Conservation (phyloP, 768 basidiomycete species). For the Podaxis sp. region DNA sequence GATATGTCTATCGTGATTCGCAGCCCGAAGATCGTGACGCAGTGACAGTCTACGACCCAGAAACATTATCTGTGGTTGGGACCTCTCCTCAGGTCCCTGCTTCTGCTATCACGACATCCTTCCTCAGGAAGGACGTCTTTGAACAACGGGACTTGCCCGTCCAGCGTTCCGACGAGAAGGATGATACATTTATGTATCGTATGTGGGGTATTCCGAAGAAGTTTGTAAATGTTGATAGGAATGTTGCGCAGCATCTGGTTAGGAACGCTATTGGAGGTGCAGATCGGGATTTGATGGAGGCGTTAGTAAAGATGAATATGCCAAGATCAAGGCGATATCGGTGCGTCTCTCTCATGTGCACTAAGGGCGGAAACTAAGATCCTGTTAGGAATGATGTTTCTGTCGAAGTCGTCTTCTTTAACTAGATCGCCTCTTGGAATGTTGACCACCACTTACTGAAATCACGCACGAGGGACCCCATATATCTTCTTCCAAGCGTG, state of each 20-base stretch:
- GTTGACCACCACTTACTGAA: too few relatives aligned
- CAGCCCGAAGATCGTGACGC: not conserved
- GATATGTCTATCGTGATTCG: constrained; percentile 9
- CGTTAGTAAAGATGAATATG: constrained; percentile 37
- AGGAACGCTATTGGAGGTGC: constrained; percentile 58
- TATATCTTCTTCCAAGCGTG: too few relatives aligned
- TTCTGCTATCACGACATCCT: not conserved
- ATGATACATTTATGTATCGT: constrained; percentile 33
- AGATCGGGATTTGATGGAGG: constrained; percentile 38
- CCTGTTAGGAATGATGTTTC: constrained; percentile 26
- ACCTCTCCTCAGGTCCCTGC: not conserved
- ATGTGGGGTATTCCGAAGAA: constrained; percentile 38
- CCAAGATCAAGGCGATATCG: constrained; percentile 38
- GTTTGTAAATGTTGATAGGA: constrained; percentile 40
- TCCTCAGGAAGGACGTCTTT: constrained; percentile 13
- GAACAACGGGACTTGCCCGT: constrained; percentile 33
- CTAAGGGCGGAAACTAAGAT: not conserved
- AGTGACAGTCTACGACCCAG: constrained; percentile 1
- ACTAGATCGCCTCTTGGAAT: constrained; percentile 13
- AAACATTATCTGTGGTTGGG: constrained; percentile 1
- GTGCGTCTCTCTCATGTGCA: constrained; percentile 24
- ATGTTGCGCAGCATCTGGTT: constrained; percentile 49
- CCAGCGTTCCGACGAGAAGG: constrained; percentile 24
- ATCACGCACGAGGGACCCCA: too few relatives aligned
- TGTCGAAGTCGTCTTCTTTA: constrained; percentile 28